Conservation (phyloP, 148 eudicot genomes). For the Pouteria glomerata region DNA sequence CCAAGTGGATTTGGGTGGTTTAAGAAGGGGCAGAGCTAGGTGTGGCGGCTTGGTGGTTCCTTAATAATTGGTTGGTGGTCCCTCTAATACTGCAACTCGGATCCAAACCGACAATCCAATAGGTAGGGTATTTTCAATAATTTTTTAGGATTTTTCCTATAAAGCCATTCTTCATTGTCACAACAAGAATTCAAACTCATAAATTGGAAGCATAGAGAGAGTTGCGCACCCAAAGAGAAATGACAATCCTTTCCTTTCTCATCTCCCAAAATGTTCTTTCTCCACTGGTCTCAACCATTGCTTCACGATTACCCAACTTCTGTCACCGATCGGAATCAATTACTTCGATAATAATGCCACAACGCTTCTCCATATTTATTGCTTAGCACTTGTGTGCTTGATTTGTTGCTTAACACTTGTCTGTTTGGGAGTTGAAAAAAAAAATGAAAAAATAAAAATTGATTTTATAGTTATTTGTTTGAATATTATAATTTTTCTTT, state of each 20-base stretch:
- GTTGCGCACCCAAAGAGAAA: slow-evolving; percentile 9
- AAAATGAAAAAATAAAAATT: too few species aligned
- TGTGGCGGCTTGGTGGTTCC: too few species aligned
- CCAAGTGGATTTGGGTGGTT: slow-evolving; percentile 59
- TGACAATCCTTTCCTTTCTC: slow-evolving; percentile 40
- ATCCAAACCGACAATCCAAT: too few species aligned
- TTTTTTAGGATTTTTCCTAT: too few species aligned
- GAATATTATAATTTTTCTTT: not conserved
- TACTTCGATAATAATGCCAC: slow-evolving; percentile 43
- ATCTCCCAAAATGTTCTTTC: slow-evolving; percentile 25
- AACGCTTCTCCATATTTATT: not conserved
- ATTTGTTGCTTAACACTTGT: not conserved
- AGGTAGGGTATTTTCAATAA: too few species aligned
- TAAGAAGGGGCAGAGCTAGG: slow-evolving; percentile 42
- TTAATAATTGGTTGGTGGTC: too few species aligned
- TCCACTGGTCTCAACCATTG: slow-evolving; percentile 8
- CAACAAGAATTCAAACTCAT: too few species aligned
- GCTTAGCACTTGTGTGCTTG: not conserved
- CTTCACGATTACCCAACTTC: slow-evolving; percentile 19
- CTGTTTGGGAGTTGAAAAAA: too few species aligned
- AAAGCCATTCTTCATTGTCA: too few species aligned
- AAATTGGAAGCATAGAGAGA: too few species aligned
- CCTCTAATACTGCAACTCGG: too few species aligned
- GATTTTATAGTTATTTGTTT: not conserved
- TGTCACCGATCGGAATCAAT: slow-evolving; percentile 22